Conservation (phyloP, 345 rosid species). For the Pelargonium nanum region DNA sequence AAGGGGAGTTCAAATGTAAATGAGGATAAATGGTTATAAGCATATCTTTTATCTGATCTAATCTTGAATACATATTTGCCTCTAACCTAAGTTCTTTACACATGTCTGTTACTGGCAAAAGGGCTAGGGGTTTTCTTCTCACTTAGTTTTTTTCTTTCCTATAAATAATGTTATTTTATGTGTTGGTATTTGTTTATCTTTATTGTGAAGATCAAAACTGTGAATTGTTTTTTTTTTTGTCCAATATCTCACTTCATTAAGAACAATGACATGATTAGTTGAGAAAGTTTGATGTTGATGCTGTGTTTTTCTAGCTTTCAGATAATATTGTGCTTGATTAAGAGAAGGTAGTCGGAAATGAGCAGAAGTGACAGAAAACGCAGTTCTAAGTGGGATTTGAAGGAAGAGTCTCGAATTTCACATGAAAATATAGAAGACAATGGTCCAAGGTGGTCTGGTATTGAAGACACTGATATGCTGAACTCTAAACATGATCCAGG, state of each 20-base stretch:
- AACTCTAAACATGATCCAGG: slow-evolving; percentile 27
- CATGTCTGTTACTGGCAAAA: no score
- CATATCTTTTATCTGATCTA: no score
- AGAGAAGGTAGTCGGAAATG: slow-evolving; percentile 28
- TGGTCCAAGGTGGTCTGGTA: slow-evolving; percentile 38
- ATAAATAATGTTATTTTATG: background rate
- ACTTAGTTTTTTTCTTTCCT: no score
- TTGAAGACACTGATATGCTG: slow-evolving; percentile 23
- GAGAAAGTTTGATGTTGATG: background rate
- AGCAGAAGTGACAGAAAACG: slow-evolving; percentile 52
- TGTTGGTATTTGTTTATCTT: background rate
- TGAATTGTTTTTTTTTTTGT: no score
- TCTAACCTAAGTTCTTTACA: no score
- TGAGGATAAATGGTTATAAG: no score
- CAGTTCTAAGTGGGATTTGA: slow-evolving; percentile 71
- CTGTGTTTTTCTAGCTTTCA: background rate
- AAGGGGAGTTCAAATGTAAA: no score
- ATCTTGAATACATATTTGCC: no score
- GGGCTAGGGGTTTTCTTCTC: no score
- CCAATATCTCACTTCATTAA: background rate
- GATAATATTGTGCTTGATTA: background rate
- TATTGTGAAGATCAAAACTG: background rate
- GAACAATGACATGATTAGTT: background rate
- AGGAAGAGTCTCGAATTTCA: slow-evolving; percentile 43
- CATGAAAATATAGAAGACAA: slow-evolving; percentile 29